Conservation (phyloP, 1,284 basidiomycete species). For the Apiotrichum brassicae region DNA sequence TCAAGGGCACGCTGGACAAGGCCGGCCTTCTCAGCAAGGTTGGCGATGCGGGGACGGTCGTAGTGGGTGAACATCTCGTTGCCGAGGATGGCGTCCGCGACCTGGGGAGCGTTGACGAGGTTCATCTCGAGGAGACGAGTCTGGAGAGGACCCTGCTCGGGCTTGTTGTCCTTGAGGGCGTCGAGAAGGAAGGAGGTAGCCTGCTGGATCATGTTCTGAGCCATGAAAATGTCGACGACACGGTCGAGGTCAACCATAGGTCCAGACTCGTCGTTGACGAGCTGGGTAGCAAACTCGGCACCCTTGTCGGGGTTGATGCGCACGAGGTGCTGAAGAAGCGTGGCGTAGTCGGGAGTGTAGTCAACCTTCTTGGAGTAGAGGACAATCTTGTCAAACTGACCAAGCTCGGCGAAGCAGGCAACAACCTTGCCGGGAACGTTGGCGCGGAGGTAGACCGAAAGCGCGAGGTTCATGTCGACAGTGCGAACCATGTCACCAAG, state of each 20-base stretch:
- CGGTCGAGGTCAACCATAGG: slow-evolving; percentile 91
- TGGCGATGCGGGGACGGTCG: slow-evolving; percentile 92
- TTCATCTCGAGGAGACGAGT: slow-evolving; percentile 98
- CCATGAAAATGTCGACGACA: slow-evolving; percentile 98
- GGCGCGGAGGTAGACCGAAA: slow-evolving; percentile 95
- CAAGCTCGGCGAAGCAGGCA: slow-evolving; percentile 98
- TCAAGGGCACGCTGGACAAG: slow-evolving; percentile 92
- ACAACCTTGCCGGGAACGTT: slow-evolving; percentile 99
- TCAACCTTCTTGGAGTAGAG: slow-evolving; percentile 97
- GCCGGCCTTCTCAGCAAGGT: slow-evolving; percentile 97
- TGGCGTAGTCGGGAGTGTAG: slow-evolving; percentile 88
- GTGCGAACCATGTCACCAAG: slow-evolving; percentile 91
- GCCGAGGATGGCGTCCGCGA: slow-evolving; percentile 96
- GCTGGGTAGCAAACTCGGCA: slow-evolving; percentile 92
- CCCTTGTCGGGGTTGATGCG: slow-evolving; percentile 96
- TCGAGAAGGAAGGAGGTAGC: slow-evolving; percentile 97
- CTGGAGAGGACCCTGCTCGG: slow-evolving; percentile 93
- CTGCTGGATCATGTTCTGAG: slow-evolving; percentile 98
- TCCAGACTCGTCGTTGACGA: slow-evolving; percentile 89
- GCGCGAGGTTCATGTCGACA: slow-evolving; percentile 93
- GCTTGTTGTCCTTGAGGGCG: slow-evolving; percentile 98
- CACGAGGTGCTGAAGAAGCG: slow-evolving; percentile 95
- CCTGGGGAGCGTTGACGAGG: slow-evolving; percentile 93
- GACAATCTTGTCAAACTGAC: slow-evolving; percentile 97
- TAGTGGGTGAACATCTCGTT: slow-evolving; percentile 99